A percentile compares a stretch with the other conserved stretches of the same genome.
These are phyloP conservation scores for Plectosphaerella plurivora DNA, from an alignment of 2,329 filamentous ascomycete species.

Conservation along the genomic window DNA sequence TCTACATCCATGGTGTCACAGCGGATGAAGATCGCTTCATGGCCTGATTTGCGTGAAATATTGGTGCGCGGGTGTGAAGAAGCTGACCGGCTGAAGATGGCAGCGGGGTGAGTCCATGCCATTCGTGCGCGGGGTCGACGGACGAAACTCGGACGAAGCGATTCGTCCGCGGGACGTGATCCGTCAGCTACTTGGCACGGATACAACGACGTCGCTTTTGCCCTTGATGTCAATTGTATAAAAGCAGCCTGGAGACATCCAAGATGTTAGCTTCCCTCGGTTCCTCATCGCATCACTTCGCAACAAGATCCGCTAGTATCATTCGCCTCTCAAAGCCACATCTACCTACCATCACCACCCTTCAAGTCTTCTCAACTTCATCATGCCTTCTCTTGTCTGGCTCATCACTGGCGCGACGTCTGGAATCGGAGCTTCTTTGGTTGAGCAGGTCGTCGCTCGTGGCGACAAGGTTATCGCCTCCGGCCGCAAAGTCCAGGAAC, in stretches of 20 bases:
- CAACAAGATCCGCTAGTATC: no score
- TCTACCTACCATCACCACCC: neutral
- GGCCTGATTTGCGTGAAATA: neutral
- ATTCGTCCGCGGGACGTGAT: neutral
- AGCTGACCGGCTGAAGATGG: neutral
- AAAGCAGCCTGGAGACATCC: neutral
- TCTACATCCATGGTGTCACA: neutral
- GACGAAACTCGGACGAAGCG: neutral
- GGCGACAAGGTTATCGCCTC: constrained; percentile 41
- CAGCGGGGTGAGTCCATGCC: neutral
- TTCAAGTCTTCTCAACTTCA: neutral
- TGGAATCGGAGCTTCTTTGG: constrained; percentile 21
- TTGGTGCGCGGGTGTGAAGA: neutral
- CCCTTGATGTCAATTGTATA: neutral
- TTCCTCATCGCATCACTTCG: neutral
- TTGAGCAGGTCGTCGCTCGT: constrained; percentile 33
- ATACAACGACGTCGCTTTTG: neutral
- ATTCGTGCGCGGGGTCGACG: neutral
- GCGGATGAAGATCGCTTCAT: neutral
- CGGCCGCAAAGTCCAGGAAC: constrained; percentile 39
- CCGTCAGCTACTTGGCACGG: neutral
- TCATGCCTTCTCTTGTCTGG: constrained; percentile 23
- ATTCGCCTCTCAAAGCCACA: neutral
- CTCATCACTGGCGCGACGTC: constrained; percentile 25
- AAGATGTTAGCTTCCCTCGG: neutral